Evolutionary conservation across 768 basidiomycete species (phyloP), one percentile per base, ranked within the genome.

Genomic region (Suillus placidus): DNA sequence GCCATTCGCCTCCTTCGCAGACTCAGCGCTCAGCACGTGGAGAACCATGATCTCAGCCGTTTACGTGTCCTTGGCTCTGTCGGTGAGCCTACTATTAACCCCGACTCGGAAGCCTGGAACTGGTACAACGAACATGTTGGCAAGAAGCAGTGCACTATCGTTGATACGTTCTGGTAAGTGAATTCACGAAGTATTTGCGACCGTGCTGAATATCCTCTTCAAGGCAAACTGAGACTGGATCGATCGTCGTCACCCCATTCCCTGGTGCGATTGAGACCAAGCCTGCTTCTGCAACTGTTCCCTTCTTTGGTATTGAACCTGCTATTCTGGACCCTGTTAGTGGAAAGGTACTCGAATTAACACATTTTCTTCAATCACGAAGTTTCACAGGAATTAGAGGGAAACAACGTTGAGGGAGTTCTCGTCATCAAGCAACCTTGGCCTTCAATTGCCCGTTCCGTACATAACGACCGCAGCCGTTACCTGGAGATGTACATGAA

Each of bases 51-150:
- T 75, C 84, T 99, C 57, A 87, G 84, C 72, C 85, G 85, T 18
- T 78, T 99, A 64, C 88, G 97, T 65, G 91, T 97, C 8, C 81
- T 99, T 45, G 97, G 97, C 30, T 90, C 85, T 65, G 97, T 99
- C 54, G 97, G 97, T 63, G 97, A 99, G 80, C 97, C 97, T 1
- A 99, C 99, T 83, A 98, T n/a, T n/a, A n/a, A n/a, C n/a, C n/a
- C n/a, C n/a, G n/a, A 98, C 79, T 95, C 96, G 34, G 97, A 98
- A 77, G 97, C 97, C 13, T 98, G 97, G 97, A 87, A 96, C 72
- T 99, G 97, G 97, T 97, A 96, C 80, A 95, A 97, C 77, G 95
- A 97, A 73, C 87, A 94, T 73, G 95, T 97, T 62, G 97, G 97
- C 12, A 85, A 86, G 72, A 83, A 79, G 69, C 85, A 98, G 77